phyloP scores from a whole-genome alignment of 2,329 filamentous ascomycete species.

The Stemphylium beticola region DNA sequence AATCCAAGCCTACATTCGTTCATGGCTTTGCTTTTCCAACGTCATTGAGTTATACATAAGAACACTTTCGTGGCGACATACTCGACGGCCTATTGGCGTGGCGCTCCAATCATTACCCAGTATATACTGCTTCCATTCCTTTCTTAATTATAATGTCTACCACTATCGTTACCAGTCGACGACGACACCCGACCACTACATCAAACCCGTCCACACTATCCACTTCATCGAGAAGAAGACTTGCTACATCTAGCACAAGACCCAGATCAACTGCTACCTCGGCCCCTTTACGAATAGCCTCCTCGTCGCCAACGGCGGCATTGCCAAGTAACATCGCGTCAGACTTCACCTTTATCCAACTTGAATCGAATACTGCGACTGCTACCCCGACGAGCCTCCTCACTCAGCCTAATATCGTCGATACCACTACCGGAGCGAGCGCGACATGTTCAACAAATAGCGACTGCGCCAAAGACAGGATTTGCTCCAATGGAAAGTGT shows the following conservation, averaged over 20 bases:
- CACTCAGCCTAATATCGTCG: background rate
- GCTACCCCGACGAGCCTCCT: background rate
- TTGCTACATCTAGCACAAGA: slow-evolving; percentile 5
- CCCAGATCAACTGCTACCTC: background rate
- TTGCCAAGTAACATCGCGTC: slow-evolving; percentile 5
- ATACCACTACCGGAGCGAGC: slow-evolving; percentile 14
- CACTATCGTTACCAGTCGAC: slow-evolving; percentile 15
- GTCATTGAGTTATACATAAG: slow-evolving; percentile 1
- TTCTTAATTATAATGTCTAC: slow-evolving; percentile 40
- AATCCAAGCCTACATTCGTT: slow-evolving; percentile 24
- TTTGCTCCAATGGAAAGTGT: slow-evolving; percentile 32
- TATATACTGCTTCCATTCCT: slow-evolving; percentile 1
- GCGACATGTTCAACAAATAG: slow-evolving; percentile 27
- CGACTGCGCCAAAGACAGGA: slow-evolving; percentile 35
- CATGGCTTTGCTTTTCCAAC: slow-evolving; percentile 11
- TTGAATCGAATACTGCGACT: slow-evolving; percentile 20
- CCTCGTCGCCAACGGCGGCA: slow-evolving; percentile 8
- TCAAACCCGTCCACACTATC: slow-evolving; percentile 5
- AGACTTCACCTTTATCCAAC: slow-evolving; percentile 13
- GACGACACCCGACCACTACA: slow-evolving; percentile 9
- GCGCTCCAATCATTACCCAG: slow-evolving; percentile 6
- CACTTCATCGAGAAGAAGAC: slow-evolving; percentile 12
- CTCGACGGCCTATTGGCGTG: slow-evolving; percentile 11
- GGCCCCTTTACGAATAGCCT: slow-evolving; percentile 1
- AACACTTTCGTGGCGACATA: slow-evolving; percentile 8